Conservation (phyloP, 306 rosid genomes). For the Datisca glomerata region DNA sequence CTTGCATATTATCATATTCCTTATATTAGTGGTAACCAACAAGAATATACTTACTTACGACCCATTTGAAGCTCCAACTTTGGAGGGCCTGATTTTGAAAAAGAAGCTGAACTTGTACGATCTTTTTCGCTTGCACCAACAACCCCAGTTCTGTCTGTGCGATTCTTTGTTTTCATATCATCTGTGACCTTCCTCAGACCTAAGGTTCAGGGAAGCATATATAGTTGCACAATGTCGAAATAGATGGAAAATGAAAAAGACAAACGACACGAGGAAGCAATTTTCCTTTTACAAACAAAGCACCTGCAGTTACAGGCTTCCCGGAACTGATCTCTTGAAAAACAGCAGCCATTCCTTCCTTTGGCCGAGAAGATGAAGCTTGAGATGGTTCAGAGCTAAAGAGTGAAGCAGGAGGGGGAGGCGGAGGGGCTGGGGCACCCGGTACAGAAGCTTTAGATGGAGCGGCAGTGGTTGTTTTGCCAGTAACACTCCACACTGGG, state of each 20-base stretch:
- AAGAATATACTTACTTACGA: constrained; percentile 63
- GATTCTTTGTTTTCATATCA: constrained; percentile 94
- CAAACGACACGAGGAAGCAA: not conserved
- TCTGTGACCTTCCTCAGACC: constrained; percentile 85
- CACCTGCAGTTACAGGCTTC: constrained; percentile 69
- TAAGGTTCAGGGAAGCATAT: constrained; percentile 16
- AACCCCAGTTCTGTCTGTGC: constrained; percentile 64
- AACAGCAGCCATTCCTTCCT: constrained; percentile 91
- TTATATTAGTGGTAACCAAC: constrained; percentile 6
- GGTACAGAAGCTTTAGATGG: constrained; percentile 50
- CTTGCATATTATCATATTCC: constrained; percentile 9
- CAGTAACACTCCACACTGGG: constrained; percentile 77
- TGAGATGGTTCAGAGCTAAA: constrained; percentile 63
- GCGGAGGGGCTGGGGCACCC: constrained; percentile 66
- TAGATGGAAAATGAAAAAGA: constrained; percentile 3
- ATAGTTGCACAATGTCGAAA: constrained; percentile 2
- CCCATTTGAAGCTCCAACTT: constrained; percentile 98
- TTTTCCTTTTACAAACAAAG: not conserved
- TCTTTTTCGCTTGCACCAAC: constrained; percentile 50
- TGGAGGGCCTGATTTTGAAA: constrained; percentile 74
- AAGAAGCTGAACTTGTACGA: constrained; percentile 30
- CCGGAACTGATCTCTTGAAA: constrained; percentile 63
- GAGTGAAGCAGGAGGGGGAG: constrained; percentile 80
- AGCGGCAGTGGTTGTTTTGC: constrained; percentile 41
- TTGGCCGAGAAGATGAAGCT: constrained; percentile 78